These are phyloP conservation scores for Cylindrodendrum hubeiense DNA, from an alignment of 2,329 filamentous ascomycete species.

Conservation along the genomic window DNA sequence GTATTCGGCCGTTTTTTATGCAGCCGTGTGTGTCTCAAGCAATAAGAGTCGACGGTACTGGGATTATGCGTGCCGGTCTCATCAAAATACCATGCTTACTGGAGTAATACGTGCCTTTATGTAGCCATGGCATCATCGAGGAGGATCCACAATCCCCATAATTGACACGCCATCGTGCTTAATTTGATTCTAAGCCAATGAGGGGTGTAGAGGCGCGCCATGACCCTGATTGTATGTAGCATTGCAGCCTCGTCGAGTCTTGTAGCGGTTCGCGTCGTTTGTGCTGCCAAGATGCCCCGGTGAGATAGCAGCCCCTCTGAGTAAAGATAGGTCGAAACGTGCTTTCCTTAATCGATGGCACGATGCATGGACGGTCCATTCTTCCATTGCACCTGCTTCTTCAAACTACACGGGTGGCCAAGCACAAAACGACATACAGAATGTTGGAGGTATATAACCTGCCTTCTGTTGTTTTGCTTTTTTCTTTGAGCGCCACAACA, in stretches of 20 bases:
- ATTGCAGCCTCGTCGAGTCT: background rate
- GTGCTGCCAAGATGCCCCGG: background rate
- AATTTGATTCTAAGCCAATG: background rate
- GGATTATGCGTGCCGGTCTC: background rate
- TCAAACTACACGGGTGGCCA: background rate
- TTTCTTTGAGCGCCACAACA: background rate
- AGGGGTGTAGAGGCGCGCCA: background rate
- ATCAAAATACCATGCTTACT: background rate
- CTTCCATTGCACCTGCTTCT: background rate
- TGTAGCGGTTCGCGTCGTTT: background rate
- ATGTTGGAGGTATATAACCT: background rate
- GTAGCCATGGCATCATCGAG: constrained; percentile 13
- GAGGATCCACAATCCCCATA: background rate
- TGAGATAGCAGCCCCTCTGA: background rate
- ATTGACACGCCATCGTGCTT: background rate
- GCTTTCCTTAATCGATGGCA: background rate
- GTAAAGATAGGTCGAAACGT: background rate
- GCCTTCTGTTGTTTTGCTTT: background rate
- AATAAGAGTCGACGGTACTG: background rate
- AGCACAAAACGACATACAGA: background rate
- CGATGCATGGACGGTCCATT: background rate
- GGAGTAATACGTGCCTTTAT: constrained; percentile 13
- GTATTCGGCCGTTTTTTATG: background rate
- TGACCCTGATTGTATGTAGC: background rate
- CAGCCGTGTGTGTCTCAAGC: background rate